Conservation (phyloP, 495 filamentous ascomycete genomes). For the Penicillium mononematosum region DNA sequence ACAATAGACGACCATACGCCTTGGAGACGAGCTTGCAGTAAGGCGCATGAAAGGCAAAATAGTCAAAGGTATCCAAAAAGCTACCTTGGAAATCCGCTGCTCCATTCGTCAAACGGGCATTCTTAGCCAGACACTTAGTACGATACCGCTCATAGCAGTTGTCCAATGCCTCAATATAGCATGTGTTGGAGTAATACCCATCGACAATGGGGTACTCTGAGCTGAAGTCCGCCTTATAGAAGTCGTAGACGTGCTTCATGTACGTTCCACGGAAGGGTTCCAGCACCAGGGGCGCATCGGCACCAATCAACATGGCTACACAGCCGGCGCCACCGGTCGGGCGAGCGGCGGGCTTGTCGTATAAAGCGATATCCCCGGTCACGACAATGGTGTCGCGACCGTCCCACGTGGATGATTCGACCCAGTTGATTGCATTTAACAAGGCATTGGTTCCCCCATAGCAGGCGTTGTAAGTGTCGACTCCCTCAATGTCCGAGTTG, state of each 20-base stretch:
- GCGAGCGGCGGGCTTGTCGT: background rate
- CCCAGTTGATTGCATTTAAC: background rate
- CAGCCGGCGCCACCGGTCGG: background rate
- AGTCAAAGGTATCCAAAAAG: background rate
- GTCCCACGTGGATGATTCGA: background rate
- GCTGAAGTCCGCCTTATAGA: background rate
- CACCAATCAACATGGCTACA: background rate
- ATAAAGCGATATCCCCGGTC: background rate
- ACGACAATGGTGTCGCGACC: background rate
- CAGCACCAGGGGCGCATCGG: background rate
- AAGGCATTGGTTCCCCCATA: background rate
- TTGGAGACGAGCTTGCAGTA: background rate
- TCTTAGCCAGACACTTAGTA: background rate
- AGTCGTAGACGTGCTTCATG: background rate
- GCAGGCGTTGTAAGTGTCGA: background rate
- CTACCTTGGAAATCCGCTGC: background rate
- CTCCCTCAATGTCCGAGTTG: background rate
- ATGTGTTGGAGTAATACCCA: background rate
- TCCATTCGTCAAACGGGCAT: background rate
- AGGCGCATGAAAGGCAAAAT: background rate
- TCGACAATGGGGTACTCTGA: background rate
- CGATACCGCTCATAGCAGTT: background rate
- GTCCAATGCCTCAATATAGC: background rate
- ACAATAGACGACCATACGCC: background rate
- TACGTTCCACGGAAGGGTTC: background rate